Conservation (phyloP, 2,329 filamentous ascomycete species). For the Paraconiothyrium brasiliense region DNA sequence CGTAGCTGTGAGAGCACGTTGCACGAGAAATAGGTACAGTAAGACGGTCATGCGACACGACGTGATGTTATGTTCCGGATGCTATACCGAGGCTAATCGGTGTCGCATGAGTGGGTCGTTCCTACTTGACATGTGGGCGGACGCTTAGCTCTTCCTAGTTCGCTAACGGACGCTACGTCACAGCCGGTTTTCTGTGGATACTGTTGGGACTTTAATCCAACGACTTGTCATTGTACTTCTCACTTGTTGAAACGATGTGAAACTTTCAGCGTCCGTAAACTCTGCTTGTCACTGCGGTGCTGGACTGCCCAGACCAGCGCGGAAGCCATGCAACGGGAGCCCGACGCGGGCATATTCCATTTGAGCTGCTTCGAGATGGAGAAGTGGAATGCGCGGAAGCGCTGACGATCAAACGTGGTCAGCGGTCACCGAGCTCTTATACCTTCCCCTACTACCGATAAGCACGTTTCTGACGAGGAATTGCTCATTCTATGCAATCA, state of each 20-base stretch:
- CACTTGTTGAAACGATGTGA: background rate
- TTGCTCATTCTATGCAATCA: background rate
- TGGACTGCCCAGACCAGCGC: background rate
- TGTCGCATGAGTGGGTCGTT: constrained; percentile 2
- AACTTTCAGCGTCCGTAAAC: background rate
- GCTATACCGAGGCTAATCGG: constrained; percentile 11
- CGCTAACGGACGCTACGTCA: background rate
- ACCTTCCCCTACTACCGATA: no score
- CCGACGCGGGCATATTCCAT: background rate
- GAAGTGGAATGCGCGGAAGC: background rate
- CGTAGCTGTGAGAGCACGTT: background rate
- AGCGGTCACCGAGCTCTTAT: no score
- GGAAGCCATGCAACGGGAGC: background rate
- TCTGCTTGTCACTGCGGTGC: background rate
- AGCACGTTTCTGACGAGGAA: no score
- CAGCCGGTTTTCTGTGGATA: constrained; percentile 12
- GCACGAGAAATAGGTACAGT: background rate
- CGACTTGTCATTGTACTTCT: background rate
- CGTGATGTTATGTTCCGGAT: constrained; percentile 2
- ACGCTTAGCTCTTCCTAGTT: constrained; percentile 11
- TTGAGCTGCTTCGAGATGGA: background rate
- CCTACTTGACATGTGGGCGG: constrained; percentile 12
- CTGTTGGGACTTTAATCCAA: constrained; percentile 5
- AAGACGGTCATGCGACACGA: constrained; percentile 8
- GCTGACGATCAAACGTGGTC: background rate